These are phyloP conservation scores for Parascedosporium putredinis DNA, from an alignment of 2,329 filamentous ascomycete genomes.

Conservation along the genomic window DNA sequence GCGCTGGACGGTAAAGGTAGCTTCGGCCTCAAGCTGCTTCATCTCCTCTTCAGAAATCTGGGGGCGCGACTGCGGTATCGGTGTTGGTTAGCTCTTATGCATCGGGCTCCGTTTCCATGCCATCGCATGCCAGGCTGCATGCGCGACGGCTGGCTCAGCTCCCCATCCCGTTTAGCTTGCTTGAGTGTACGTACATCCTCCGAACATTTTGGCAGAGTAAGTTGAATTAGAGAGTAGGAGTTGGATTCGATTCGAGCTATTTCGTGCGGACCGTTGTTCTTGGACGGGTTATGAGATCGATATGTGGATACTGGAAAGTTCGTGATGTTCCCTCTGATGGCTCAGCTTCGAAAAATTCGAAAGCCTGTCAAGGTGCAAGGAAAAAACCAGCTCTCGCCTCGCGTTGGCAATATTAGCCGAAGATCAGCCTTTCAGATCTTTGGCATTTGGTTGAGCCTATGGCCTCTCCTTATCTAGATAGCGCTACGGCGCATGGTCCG, in stretches of 20 bases:
- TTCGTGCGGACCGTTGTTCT: too few species aligned
- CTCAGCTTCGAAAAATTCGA: constrained; percentile 5
- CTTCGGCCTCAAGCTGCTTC: constrained; percentile 56
- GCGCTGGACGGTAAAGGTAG: constrained; percentile 55
- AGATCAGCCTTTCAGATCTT: too few species aligned
- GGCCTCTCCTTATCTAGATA: too few species aligned
- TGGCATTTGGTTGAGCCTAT: too few species aligned
- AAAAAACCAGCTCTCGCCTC: too few species aligned
- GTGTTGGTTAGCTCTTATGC: too few species aligned
- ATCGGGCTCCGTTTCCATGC: too few species aligned
- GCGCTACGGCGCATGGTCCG: not conserved
- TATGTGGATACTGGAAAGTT: not conserved
- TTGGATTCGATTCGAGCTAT: not conserved
- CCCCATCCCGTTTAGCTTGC: not conserved
- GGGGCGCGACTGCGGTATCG: constrained; percentile 46
- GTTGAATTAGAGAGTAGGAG: too few species aligned
- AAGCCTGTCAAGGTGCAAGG: too few species aligned
- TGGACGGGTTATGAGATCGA: too few species aligned
- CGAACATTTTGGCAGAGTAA: constrained; percentile 39
- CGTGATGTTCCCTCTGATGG: constrained; percentile 1
- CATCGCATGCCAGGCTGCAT: not conserved
- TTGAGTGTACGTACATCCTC: constrained; percentile 40
- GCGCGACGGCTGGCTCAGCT: constrained; percentile 7
- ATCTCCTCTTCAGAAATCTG: constrained; percentile 62
- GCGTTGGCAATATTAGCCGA: not conserved